A percentile compares a stretch with the other conserved stretches of the same genome.
phyloP scores from a whole-genome alignment of 345 rosid species.

The Cardamine resedifolia region DNA sequence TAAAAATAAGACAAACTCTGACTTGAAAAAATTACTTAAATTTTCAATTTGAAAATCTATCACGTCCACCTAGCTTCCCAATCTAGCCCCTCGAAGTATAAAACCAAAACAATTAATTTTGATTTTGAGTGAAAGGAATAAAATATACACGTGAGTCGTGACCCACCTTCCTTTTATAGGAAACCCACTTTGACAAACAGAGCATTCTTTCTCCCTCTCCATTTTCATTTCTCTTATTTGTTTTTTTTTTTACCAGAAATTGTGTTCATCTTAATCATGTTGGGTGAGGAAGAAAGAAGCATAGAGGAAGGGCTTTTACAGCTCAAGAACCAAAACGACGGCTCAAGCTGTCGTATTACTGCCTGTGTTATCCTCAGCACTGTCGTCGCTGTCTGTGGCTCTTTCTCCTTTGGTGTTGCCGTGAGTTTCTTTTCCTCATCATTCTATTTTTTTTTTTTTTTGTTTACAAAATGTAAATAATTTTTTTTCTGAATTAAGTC shows the following conservation, averaged over 20 bases:
- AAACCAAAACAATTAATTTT: neutral
- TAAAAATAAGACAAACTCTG: neutral
- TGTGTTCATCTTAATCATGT: conserved; percentile 3
- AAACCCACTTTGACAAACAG: neutral
- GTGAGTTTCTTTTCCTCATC: conserved; percentile 19
- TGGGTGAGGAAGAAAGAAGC: conserved; percentile 23
- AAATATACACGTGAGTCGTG: neutral
- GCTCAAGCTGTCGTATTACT: conserved; percentile 26
- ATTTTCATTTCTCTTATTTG: neutral
- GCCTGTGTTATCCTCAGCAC: conserved; percentile 31
- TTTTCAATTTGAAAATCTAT: neutral
- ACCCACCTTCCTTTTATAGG: neutral
- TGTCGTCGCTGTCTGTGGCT: conserved; percentile 28
- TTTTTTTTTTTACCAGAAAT: neutral
- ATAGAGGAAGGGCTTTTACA: conserved; percentile 31
- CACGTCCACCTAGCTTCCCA: neutral
- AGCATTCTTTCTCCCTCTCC: neutral
- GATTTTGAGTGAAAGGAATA: neutral
- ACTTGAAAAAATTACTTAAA: neutral
- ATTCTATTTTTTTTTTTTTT: neutral
- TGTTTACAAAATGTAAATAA: neutral
- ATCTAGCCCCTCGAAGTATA: neutral
- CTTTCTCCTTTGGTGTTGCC: conserved; percentile 37
- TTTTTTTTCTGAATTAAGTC: no score
- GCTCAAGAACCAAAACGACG: conserved; percentile 19